phyloP scores from a whole-genome alignment of 2,329 filamentous ascomycete species.

The Fusarium guadeloupense region DNA sequence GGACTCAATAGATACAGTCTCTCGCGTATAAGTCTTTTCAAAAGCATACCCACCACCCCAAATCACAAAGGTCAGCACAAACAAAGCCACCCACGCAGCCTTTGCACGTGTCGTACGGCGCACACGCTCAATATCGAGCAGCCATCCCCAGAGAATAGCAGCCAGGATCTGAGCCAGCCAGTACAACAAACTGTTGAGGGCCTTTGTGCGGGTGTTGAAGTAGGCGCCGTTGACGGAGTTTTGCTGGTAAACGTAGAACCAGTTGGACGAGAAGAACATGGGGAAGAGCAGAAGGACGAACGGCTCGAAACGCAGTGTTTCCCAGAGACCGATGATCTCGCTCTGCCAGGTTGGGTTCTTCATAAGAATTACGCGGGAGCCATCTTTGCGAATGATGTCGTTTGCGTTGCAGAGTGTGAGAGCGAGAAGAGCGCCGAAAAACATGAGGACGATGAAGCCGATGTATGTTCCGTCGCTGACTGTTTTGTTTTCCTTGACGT shows the following conservation, averaged over 20 bases:
- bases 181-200: conserved; percentile 77
- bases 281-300: conserved; percentile 78
- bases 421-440: conserved; percentile 74
- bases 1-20: conserved; percentile 14
- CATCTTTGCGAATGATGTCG: conserved; percentile 78
- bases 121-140: conserved; percentile 69
- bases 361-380: conserved; percentile 84
- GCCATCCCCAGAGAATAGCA: conserved; percentile 75
- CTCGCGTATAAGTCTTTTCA: conserved; percentile 55
- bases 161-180: conserved; percentile 81
- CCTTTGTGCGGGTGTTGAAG: conserved; percentile 77
- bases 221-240: conserved; percentile 75
- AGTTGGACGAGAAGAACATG: conserved; percentile 84
- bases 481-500: conserved; percentile 45
- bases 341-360: conserved; percentile 89
- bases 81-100: conserved; percentile 67
- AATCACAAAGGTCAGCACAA: conserved; percentile 76
- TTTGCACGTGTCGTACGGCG: conserved; percentile 75
- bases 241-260: conserved; percentile 85
- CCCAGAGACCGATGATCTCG: conserved; percentile 78
- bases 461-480: conserved; percentile 86
- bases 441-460: conserved; percentile 86
- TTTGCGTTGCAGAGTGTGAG: conserved; percentile 76
- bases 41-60: conserved; percentile 88
- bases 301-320: conserved; percentile 75